Evolutionary conservation across 208 protist species (phyloP).

Genomic region (Crithidia expoeki): DNA sequence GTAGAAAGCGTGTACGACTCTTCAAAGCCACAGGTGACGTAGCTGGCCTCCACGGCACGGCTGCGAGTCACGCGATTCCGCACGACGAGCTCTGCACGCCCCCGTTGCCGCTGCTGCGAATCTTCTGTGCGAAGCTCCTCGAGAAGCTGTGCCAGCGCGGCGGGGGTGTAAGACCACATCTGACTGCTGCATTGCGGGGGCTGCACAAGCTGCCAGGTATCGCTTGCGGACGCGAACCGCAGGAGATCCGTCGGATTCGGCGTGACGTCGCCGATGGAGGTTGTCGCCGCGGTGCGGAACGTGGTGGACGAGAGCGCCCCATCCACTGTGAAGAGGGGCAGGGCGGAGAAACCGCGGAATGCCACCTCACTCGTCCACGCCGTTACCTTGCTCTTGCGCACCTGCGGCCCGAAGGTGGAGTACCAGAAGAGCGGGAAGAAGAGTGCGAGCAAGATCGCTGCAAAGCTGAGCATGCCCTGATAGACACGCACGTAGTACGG

Average conservation of each 20-base stretch:
- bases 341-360: slow-evolving; percentile 5
- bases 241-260: slow-evolving; percentile 8
- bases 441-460: slow-evolving; percentile 45
- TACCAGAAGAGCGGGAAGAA: slow-evolving; percentile 83
- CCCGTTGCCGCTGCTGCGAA: background rate
- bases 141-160: slow-evolving; percentile 19
- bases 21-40: slow-evolving; percentile 17
- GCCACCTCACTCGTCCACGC: slow-evolving; percentile 32
- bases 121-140: slow-evolving; percentile 5
- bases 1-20: slow-evolving; percentile 29
- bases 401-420: slow-evolving; percentile 74
- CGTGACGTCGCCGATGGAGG: background rate
- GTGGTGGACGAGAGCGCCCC: slow-evolving; percentile 2
- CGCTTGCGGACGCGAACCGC: slow-evolving; percentile 19
- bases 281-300: slow-evolving; percentile 26
- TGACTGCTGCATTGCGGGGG: slow-evolving; percentile 26
- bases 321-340: slow-evolving; percentile 28
- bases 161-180: slow-evolving; percentile 40
- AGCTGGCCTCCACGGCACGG: slow-evolving; percentile 14
- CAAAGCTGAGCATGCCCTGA: slow-evolving; percentile 62
- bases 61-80: slow-evolving; percentile 21
- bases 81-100: slow-evolving; percentile 2
- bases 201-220: slow-evolving; percentile 33
- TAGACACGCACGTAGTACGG: slow-evolving; percentile 54
- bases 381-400: slow-evolving; percentile 45